Conservation (phyloP, 176 grass and related monocot species). For the Hyparrhenia diplandra region DNA sequence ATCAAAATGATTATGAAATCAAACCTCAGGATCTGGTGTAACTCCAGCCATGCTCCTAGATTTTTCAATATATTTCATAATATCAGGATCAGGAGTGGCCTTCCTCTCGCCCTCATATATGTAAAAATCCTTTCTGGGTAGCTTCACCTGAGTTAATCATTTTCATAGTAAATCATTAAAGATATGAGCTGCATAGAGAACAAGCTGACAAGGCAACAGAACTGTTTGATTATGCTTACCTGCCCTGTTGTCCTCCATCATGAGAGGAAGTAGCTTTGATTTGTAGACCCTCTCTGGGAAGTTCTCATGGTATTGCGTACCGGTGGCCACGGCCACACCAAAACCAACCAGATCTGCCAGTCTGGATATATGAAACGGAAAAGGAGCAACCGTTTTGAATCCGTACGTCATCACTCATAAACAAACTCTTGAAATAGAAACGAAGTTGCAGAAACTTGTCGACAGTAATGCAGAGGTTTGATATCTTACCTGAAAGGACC, state of each 20-base stretch:
- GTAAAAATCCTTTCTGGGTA: constrained; percentile 74
- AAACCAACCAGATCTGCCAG: constrained; percentile 83
- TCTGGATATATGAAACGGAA: constrained; percentile 41
- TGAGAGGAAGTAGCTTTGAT: constrained; percentile 73
- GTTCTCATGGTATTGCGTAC: constrained; percentile 74
- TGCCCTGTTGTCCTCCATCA: constrained; percentile 80
- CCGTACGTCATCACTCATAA: background rate
- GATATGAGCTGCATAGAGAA: background rate
- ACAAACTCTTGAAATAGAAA: background rate
- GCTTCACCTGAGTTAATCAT: constrained; percentile 55
- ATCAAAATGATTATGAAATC: constrained; percentile 17
- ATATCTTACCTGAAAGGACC: constrained; percentile 89
- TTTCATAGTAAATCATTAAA: background rate
- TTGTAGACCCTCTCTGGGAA: constrained; percentile 89
- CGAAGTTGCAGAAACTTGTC: background rate
- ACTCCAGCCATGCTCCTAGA: constrained; percentile 75
- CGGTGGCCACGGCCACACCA: constrained; percentile 72
- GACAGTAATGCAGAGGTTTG: background rate
- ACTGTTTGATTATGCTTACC: constrained; percentile 37
- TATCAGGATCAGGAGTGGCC: constrained; percentile 75
- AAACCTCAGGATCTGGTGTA: constrained; percentile 62
- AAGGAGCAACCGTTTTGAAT: background rate
- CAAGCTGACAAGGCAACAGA: constrained; percentile 8
- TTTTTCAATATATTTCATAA: constrained; percentile 65
- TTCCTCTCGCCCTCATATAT: constrained; percentile 89